A percentile compares a stretch with the other conserved stretches of the same genome.
Evolutionary conservation across 2,329 filamentous ascomycete species (phyloP).

Genomic region (Pseudogymnoascus destructans): DNA sequence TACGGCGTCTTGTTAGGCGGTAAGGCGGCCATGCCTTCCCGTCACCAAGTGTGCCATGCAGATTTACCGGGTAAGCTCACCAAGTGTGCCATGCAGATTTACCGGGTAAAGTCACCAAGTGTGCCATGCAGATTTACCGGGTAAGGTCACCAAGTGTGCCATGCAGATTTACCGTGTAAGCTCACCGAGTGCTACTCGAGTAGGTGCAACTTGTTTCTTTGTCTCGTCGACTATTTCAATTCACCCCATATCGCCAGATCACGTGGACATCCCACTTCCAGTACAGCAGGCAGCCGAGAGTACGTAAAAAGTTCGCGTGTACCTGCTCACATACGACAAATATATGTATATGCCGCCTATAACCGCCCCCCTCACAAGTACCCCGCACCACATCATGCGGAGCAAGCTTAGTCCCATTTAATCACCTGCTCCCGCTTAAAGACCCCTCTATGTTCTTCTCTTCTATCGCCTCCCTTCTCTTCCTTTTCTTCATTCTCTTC

Average conservation of each 20-base stretch:
- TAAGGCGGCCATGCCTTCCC: not conserved
- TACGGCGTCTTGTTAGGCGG: slow-evolving; percentile 1
- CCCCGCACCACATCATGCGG: not conserved
- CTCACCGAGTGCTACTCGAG: not conserved
- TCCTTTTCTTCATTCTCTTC: not conserved
- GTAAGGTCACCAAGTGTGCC: too few species aligned
- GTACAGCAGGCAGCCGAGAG: not conserved
- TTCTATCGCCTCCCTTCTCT: not conserved
- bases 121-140: too few species aligned
- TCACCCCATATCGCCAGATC: too few species aligned
- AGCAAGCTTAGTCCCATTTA: not conserved
- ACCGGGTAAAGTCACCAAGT: too few species aligned
- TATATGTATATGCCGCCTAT: not conserved
- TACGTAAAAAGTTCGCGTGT: not conserved
- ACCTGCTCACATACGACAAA: not conserved
- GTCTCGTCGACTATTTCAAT: not conserved
- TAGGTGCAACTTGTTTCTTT: not conserved
- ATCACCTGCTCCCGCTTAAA: not conserved
- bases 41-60: not conserved
- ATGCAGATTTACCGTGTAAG: not conserved
- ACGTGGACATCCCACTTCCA: too few species aligned
- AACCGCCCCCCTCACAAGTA: not conserved
- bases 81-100: too few species aligned
- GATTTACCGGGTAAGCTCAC: too few species aligned
- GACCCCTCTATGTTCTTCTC: not conserved